Conservation (phyloP, 2,329 filamentous ascomycete genomes). For the Fusarium bactridioides region DNA sequence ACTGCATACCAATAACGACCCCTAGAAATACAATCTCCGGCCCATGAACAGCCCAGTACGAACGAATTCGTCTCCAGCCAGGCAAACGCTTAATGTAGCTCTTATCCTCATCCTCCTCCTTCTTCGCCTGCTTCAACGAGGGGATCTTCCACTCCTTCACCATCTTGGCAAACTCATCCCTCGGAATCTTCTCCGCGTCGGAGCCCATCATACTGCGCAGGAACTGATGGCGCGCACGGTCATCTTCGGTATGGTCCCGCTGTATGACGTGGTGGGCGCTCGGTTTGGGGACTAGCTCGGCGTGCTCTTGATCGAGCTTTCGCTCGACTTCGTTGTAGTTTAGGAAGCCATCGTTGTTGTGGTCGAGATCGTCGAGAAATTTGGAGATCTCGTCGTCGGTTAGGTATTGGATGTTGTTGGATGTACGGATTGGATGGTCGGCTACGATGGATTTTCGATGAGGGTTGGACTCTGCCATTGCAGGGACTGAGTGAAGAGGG, state of each 20-base stretch:
- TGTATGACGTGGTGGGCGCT: conserved; percentile 55
- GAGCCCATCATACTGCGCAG: conserved; percentile 59
- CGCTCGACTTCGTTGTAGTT: conserved; percentile 60
- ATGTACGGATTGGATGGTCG: conserved; percentile 38
- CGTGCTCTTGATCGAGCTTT: conserved; percentile 61
- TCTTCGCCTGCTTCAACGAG: conserved; percentile 55
- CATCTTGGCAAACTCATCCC: conserved; percentile 54
- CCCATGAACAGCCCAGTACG: conserved; percentile 64
- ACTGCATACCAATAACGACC: conserved; percentile 56
- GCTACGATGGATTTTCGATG: conserved; percentile 29
- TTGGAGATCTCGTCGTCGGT: conserved; percentile 58
- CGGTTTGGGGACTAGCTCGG: conserved; percentile 57
- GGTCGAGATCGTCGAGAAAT: conserved; percentile 62
- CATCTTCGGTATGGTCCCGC: conserved; percentile 45
- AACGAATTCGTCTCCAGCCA: conserved; percentile 54
- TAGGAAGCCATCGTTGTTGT: conserved; percentile 59
- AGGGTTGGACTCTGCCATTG: neutral
- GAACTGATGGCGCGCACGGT: conserved; percentile 58
- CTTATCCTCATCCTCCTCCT: conserved; percentile 55
- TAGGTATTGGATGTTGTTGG: conserved; percentile 46
- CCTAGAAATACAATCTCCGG: conserved; percentile 59
- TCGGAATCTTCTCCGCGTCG: conserved; percentile 52
- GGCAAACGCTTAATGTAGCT: conserved; percentile 56
- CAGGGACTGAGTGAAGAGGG: neutral
- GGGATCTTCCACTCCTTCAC: conserved; percentile 58